phyloP scores from a whole-genome alignment of 768 basidiomycete genomes.

The Trametes elegans region DNA sequence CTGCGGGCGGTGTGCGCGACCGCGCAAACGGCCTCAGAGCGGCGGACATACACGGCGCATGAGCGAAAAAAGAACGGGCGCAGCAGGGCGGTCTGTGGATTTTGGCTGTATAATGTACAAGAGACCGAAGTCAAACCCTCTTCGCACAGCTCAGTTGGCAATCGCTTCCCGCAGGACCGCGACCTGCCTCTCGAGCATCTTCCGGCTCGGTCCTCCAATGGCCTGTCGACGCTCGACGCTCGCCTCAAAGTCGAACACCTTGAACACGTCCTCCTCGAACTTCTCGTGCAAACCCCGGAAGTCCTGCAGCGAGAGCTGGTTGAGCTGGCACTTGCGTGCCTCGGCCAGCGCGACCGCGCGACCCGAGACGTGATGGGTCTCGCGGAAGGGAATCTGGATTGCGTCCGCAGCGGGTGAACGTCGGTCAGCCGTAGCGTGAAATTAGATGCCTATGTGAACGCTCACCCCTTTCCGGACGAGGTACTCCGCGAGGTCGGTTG shows the following conservation, averaged over 20 bases:
- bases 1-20: slow-evolving; percentile 1
- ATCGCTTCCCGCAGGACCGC: slow-evolving; percentile 65
- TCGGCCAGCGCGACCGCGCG: slow-evolving; percentile 95
- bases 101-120: not conserved
- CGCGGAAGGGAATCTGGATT: slow-evolving; percentile 89
- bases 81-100: not conserved
- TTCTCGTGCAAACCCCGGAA: slow-evolving; percentile 71
- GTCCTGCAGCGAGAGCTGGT: slow-evolving; percentile 77
- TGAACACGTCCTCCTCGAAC: slow-evolving; percentile 79
- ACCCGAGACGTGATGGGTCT: slow-evolving; percentile 98
- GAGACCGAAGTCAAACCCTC: not conserved
- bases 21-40: not conserved
- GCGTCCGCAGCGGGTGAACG: slow-evolving; percentile 1
- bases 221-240: slow-evolving; percentile 90
- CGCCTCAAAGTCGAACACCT: slow-evolving; percentile 93
- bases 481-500: slow-evolving; percentile 98
- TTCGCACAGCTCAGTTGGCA: slow-evolving; percentile 21
- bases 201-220: slow-evolving; percentile 86
- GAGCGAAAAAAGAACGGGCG: not conserved
- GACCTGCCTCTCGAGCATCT: slow-evolving; percentile 86
- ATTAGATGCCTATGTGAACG: slow-evolving; percentile 19
- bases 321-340: slow-evolving; percentile 72
- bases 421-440: not conserved
- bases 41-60: too few relatives aligned
- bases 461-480: slow-evolving; percentile 96